phyloP scores from a whole-genome alignment of 1,284 basidiomycete genomes.

The Salmacisia buchloeana region DNA sequence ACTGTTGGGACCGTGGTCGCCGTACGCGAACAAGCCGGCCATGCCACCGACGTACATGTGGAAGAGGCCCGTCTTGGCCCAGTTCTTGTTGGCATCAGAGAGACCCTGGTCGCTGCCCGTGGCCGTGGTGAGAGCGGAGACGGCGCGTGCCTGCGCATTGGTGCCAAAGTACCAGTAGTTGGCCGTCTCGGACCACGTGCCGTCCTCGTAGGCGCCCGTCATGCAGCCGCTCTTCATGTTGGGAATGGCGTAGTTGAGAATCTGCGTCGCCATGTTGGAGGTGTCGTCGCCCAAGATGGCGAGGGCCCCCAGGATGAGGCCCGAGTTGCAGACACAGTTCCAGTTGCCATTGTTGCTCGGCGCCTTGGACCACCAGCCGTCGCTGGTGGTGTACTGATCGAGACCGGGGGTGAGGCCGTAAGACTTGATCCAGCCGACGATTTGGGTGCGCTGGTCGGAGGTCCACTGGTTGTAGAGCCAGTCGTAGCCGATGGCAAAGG shows the following conservation, averaged over 20 bases:
- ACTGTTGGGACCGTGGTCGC: constrained; percentile 89
- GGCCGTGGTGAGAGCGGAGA: constrained; percentile 73
- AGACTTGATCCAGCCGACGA: constrained; percentile 69
- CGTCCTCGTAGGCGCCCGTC: constrained; percentile 61
- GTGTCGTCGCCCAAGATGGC: constrained; percentile 63
- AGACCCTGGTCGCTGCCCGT: constrained; percentile 78
- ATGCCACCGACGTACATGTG: constrained; percentile 85
- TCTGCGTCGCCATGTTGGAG: constrained; percentile 48
- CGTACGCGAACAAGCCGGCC: constrained; percentile 83
- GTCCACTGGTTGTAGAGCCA: constrained; percentile 84
- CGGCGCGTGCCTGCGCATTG: constrained; percentile 83
- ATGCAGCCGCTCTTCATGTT: constrained; percentile 79
- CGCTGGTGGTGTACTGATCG: constrained; percentile 45
- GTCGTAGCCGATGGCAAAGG: constrained; percentile 75
- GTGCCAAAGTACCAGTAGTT: constrained; percentile 62
- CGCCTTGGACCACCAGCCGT: constrained; percentile 54
- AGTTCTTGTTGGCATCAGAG: constrained; percentile 56
- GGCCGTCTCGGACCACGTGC: constrained; percentile 89
- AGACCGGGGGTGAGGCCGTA: constrained; percentile 63
- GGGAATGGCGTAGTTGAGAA: constrained; percentile 65
- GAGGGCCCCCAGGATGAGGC: constrained; percentile 79
- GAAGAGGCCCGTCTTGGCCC: constrained; percentile 71
- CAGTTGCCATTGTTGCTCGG: constrained; percentile 67
- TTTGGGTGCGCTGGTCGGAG: constrained; percentile 64
- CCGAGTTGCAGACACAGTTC: constrained; percentile 96